These are phyloP conservation scores for Tilletia horrida DNA, from an alignment of 1,284 basidiomycete genomes.

Conservation along the genomic window DNA sequence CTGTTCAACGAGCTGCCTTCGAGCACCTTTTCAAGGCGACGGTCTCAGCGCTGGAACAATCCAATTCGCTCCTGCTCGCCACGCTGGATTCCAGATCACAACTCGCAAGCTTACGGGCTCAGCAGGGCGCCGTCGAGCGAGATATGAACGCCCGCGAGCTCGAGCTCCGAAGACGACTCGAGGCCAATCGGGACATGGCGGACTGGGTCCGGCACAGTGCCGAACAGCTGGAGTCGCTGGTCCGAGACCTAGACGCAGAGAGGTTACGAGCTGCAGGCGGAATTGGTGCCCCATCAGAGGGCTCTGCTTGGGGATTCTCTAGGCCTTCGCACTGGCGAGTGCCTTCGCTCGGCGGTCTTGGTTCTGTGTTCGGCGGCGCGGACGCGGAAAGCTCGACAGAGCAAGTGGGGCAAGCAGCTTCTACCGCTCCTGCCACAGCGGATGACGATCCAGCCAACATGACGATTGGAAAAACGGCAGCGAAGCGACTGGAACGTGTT, in stretches of 20 bases:
- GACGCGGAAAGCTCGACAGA: not conserved
- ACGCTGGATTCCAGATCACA: constrained; percentile 6
- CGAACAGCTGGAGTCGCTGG: not conserved
- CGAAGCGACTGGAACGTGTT: constrained; percentile 38
- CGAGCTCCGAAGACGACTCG: not conserved
- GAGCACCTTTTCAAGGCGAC: constrained; percentile 12
- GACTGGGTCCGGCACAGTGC: constrained; percentile 15
- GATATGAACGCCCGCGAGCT: constrained; percentile 14
- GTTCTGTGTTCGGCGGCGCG: not conserved
- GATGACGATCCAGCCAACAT: constrained; percentile 34
- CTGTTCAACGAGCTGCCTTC: constrained; percentile 4
- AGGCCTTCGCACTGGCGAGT: constrained; percentile 4
- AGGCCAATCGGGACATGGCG: constrained; percentile 6
- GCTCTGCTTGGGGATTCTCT: not conserved
- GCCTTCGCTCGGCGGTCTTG: constrained; percentile 7
- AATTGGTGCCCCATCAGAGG: not conserved
- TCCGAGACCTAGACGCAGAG: constrained; percentile 3
- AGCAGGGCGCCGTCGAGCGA: constrained; percentile 7
- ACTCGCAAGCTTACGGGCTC: constrained; percentile 6
- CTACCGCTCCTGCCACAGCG: not conserved
- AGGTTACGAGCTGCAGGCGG: constrained; percentile 1
- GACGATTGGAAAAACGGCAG: constrained; percentile 42
- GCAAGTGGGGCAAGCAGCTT: not conserved
- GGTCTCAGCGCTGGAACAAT: constrained; percentile 8
- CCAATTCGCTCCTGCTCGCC: constrained; percentile 10